Conservation (phyloP, 345 rosid genomes). For the Citrus sp. region DNA sequence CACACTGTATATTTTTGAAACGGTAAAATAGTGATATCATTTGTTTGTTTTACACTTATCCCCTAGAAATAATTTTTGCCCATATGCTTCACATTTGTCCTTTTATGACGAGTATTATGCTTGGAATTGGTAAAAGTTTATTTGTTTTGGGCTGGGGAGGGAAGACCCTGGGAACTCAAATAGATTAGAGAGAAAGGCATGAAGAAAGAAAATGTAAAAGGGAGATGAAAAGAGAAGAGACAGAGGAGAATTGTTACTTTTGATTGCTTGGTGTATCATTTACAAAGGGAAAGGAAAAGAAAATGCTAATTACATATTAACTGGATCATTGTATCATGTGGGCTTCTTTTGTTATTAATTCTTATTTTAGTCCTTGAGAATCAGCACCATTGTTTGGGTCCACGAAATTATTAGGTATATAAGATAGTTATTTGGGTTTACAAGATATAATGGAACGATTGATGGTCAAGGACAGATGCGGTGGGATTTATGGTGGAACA, state of each 20-base stretch:
- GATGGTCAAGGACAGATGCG: conserved; percentile 98
- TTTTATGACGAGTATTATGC: too few relatives aligned
- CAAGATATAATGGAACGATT: conserved; percentile 86
- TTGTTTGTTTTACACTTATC: too few relatives aligned
- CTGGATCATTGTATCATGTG: not conserved
- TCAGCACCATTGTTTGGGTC: not conserved
- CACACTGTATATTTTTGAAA: too few relatives aligned
- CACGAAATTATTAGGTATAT: not conserved
- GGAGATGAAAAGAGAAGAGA: not conserved
- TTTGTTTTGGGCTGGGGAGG: not conserved
- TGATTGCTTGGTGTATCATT: not conserved
- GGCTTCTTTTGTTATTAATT: not conserved
- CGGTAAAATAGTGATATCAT: too few relatives aligned
- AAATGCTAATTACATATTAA: not conserved
- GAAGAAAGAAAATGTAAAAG: not conserved
- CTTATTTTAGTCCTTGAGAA: not conserved
- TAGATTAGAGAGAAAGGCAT: not conserved
- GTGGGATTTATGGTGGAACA: conserved; percentile 99
- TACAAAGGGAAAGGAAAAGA: not conserved
- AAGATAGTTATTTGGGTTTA: conserved; percentile 6
- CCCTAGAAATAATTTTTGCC: too few relatives aligned
- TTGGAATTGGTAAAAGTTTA: too few relatives aligned
- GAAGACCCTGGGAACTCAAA: not conserved
- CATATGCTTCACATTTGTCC: too few relatives aligned
- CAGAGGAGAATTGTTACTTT: not conserved